These are phyloP conservation scores for Sporothrix variecibatus DNA, from an alignment of 2,329 filamentous ascomycete genomes.

Conservation along the genomic window DNA sequence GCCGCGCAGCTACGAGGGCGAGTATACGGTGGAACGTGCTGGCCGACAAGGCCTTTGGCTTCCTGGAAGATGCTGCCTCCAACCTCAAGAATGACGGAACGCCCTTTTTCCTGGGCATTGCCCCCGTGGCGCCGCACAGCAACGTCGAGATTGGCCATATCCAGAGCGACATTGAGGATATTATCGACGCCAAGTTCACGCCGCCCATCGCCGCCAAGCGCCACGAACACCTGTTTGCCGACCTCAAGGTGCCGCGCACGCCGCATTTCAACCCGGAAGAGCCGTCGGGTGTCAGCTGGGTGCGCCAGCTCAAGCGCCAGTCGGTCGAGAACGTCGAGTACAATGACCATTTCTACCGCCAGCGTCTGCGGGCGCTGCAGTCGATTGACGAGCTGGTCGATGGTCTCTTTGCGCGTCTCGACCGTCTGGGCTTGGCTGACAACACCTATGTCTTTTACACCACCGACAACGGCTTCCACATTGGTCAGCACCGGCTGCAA, in stretches of 20 bases:
- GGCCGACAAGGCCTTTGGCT: constrained; percentile 57
- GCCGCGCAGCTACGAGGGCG: constrained; percentile 56
- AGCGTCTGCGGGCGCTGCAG: constrained; percentile 54
- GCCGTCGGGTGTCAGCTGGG: constrained; percentile 50
- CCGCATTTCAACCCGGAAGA: constrained; percentile 66
- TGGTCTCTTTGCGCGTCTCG: constrained; percentile 46
- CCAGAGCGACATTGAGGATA: constrained; percentile 30
- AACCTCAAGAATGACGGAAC: constrained; percentile 47
- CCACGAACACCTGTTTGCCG: constrained; percentile 63
- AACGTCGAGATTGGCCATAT: constrained; percentile 44
- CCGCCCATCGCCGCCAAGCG: constrained; percentile 60
- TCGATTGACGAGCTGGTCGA: constrained; percentile 58
- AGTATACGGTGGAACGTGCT: constrained; percentile 62
- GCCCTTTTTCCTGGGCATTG: constrained; percentile 68
- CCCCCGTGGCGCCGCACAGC: constrained; percentile 67
- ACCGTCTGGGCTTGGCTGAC: constrained; percentile 59
- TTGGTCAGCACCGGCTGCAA: constrained; percentile 59
- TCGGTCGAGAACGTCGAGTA: constrained; percentile 47
- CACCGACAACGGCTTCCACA: constrained; percentile 61
- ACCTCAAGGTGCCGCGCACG: constrained; percentile 61
- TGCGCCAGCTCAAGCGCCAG: constrained; percentile 45
- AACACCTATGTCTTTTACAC: constrained; percentile 61
- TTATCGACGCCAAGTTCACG: constrained; percentile 36
- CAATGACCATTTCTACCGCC: constrained; percentile 54
- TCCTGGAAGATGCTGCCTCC: constrained; percentile 61